Percentiles rank a stretch among this genome's conserved stretches.
Evolutionary conservation across 108 stramenopile genomes (phyloP).

Genomic region (Mayamaea pseudoterrestris): DNA sequence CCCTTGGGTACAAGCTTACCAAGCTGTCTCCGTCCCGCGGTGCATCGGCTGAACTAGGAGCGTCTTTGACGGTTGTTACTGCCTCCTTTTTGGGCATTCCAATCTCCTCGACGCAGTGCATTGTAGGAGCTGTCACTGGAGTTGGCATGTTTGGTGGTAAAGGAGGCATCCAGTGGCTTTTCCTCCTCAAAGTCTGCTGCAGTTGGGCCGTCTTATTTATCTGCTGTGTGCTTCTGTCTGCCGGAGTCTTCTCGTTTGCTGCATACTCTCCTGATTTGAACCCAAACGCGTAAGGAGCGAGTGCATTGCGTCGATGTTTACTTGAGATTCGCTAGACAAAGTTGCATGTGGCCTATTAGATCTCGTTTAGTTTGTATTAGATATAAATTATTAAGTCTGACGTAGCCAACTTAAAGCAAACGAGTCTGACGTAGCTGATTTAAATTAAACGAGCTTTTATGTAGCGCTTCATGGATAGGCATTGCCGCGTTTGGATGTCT

Average conservation of each 20-base stretch:
- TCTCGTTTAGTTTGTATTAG: no score
- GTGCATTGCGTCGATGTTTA: no score
- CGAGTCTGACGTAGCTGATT: no score
- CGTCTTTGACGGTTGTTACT: constrained; percentile 42
- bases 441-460: no score
- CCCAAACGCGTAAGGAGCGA: no score
- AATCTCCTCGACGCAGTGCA: constrained; percentile 58
- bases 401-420: no score
- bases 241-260: constrained; percentile 39
- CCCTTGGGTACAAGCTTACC: constrained; percentile 49
- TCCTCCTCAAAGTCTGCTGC: constrained; percentile 15
- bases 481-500: no score
- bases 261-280: no score
- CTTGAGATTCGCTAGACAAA: no score
- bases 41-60: constrained; percentile 38
- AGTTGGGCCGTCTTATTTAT: constrained; percentile 45
- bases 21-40: constrained; percentile 56
- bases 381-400: no score
- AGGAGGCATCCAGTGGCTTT: constrained; percentile 25
- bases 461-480: no score
- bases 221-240: constrained; percentile 17
- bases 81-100: constrained; percentile 48
- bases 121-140: constrained; percentile 44
- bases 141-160: constrained; percentile 40
- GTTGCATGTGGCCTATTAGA: no score